Evolutionary conservation across 1,139 yeast species (phyloP).

Genomic region (Pichia sp.): DNA sequence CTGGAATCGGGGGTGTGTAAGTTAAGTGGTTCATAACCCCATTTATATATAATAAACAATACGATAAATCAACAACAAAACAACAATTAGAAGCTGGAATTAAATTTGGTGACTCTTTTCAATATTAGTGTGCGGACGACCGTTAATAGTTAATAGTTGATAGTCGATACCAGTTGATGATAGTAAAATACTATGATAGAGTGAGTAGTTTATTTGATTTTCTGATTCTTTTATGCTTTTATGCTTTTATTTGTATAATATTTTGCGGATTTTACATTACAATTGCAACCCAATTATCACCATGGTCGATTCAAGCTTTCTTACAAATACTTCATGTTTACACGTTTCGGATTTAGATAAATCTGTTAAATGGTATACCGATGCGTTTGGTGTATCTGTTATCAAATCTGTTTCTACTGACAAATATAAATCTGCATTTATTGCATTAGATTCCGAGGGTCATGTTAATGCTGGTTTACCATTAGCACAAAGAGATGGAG

Average conservation of each 20-base stretch:
- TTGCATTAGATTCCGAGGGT: constrained; percentile 49
- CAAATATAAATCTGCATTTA: constrained; percentile 60
- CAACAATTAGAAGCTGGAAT: too few relatives aligned
- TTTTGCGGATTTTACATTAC: too few relatives aligned
- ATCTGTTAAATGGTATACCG: constrained; percentile 65
- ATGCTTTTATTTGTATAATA: background rate
- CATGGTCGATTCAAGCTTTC: constrained; percentile 30
- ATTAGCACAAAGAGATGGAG: constrained; percentile 64
- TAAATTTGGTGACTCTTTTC: too few relatives aligned
- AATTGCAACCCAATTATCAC: background rate
- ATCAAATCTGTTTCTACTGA: constrained; percentile 49
- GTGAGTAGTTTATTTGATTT: too few relatives aligned
- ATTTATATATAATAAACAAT: too few relatives aligned
- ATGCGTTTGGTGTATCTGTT: constrained; percentile 68
- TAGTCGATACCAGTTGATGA: too few relatives aligned
- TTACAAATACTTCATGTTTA: constrained; percentile 67
- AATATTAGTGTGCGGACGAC: too few relatives aligned
- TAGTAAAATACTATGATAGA: too few relatives aligned
- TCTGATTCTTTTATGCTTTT: too few relatives aligned
- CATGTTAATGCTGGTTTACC: constrained; percentile 41
- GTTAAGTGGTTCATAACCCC: too few relatives aligned
- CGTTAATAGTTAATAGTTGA: too few relatives aligned
- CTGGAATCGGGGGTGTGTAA: background rate
- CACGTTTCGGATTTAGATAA: constrained; percentile 77
- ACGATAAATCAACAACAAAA: too few relatives aligned